Percentiles rank a stretch among this genome's conserved stretches.
Conservation (phyloP, 2,329 filamentous ascomycete species). For the Colletotrichum sp. region DNA sequence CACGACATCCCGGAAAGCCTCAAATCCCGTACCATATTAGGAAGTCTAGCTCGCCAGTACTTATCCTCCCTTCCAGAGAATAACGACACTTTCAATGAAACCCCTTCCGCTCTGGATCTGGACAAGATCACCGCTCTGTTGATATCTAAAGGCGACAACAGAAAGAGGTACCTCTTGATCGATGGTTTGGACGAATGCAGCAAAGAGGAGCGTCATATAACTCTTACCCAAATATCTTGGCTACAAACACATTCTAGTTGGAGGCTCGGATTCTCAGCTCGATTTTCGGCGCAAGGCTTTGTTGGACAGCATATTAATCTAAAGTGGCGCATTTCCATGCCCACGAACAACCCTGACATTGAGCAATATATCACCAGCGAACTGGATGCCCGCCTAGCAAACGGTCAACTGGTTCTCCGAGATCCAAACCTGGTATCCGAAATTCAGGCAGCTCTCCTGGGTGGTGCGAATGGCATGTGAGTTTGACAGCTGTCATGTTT, state of each 20-base stretch:
- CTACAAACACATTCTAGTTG: not conserved
- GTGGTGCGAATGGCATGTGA: not conserved
- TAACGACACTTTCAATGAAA: fast-evolving
- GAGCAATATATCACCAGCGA: not conserved
- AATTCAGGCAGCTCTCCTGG: not conserved
- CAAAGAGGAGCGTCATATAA: not conserved
- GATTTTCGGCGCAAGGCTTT: not conserved
- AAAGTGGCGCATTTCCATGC: not conserved
- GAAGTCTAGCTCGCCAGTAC: fast-evolving
- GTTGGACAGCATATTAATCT: not conserved
- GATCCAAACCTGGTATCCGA: not conserved
- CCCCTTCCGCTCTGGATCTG: not conserved
- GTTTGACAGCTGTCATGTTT: too few relatives aligned
- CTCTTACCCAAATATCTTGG: fast-evolving
- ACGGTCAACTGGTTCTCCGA: not conserved
- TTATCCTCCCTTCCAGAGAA: fast-evolving
- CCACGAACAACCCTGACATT: fast-evolving
- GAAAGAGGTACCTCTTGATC: not conserved
- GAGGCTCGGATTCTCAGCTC: not conserved
- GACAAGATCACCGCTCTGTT: not conserved
- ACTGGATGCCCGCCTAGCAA: not conserved
- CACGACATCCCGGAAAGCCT: not conserved
- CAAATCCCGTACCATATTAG: fast-evolving
- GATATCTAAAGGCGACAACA: fast-evolving
- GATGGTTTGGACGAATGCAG: not conserved